phyloP scores from a whole-genome alignment of 2,329 filamentous ascomycete genomes.

The Aspergillus floridensis region DNA sequence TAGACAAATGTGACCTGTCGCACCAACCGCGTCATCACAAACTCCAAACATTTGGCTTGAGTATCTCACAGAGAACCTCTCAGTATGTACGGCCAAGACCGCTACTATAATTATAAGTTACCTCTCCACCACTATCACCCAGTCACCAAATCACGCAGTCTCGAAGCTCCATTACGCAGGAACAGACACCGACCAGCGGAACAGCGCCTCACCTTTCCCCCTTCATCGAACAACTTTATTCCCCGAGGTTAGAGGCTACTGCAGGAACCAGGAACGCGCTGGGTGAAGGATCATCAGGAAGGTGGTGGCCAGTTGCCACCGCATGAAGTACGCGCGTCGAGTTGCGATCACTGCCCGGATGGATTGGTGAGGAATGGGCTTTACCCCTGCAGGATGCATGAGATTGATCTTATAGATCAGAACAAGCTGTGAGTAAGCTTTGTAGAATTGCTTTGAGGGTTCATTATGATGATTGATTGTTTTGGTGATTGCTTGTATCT shows the following conservation, averaged over 20 bases:
- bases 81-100: neutral
- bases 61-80: too few relatives aligned
- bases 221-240: neutral
- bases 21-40: too few relatives aligned
- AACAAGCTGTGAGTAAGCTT: too few relatives aligned
- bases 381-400: conserved; percentile 8
- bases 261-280: conserved; percentile 8
- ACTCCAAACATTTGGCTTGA: too few relatives aligned
- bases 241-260: neutral
- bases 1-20: too few relatives aligned
- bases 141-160: too few relatives aligned
- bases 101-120: neutral
- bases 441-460: too few relatives aligned
- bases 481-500: neutral
- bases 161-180: too few relatives aligned
- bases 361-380: neutral
- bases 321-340: conserved; percentile 5
- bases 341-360: neutral
- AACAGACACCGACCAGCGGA: neutral
- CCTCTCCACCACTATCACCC: neutral
- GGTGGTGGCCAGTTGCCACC: neutral
- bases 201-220: neutral
- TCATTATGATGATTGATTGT: too few relatives aligned
- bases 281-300: neutral
- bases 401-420: neutral